Evolutionary conservation across 805 yeast genomes (phyloP).

Genomic region (Lipomyces lipofer): DNA sequence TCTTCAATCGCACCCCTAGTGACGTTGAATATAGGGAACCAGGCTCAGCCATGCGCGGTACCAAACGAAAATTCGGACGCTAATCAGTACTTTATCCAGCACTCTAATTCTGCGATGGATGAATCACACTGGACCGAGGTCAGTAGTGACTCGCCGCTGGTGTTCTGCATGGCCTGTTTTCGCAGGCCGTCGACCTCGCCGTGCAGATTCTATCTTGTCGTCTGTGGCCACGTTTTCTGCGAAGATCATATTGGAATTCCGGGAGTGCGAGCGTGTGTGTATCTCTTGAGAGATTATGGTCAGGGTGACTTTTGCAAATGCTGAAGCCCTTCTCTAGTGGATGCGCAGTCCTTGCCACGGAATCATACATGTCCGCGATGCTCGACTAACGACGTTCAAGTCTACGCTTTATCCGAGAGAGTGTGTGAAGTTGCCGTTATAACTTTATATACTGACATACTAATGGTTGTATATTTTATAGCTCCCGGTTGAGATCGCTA

Average conservation of each 20-base stretch:
- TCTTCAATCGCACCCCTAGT: too few relatives aligned
- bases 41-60: too few relatives aligned
- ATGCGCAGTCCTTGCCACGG: conserved; percentile 11
- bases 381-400: background rate
- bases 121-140: too few relatives aligned
- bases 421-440: too few relatives aligned
- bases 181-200: background rate
- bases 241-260: conserved; percentile 13
- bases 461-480: too few relatives aligned
- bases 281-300: background rate
- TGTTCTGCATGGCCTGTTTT: conserved; percentile 21
- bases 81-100: too few relatives aligned
- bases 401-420: conserved; percentile 7
- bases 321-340: conserved; percentile 2
- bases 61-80: too few relatives aligned
- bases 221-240: conserved; percentile 24
- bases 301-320: background rate
- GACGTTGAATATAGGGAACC: too few relatives aligned
- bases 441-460: too few relatives aligned
- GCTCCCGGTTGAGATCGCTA: conserved; percentile 18
- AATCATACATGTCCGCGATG: conserved; percentile 22
- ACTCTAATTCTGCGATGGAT: too few relatives aligned
- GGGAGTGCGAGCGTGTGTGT: conserved; percentile 7
- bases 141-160: conserved; percentile 10
- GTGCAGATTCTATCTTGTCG: conserved; percentile 10